Evolutionary conservation across 208 protist species (phyloP).

Genomic region (Leishmania tarentolae): DNA sequence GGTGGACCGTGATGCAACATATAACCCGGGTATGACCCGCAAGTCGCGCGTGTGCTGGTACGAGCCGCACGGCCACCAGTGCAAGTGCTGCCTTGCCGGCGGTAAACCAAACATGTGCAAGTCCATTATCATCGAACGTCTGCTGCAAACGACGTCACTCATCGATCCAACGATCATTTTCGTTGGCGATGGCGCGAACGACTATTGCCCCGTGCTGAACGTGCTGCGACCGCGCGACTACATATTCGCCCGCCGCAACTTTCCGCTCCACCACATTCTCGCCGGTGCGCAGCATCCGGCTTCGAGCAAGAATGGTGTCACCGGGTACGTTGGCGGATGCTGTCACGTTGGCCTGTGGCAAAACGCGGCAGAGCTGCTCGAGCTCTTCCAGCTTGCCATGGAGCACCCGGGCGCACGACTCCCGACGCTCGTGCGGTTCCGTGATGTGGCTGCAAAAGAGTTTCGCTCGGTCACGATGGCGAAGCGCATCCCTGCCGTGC

Average conservation of each 20-base stretch:
- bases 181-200: constrained; percentile 84
- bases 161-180: constrained; percentile 89
- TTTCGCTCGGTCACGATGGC: constrained; percentile 74
- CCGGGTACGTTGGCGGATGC: constrained; percentile 53
- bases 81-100: constrained; percentile 48
- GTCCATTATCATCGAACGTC: constrained; percentile 70
- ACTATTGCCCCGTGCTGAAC: constrained; percentile 85
- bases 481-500: constrained; percentile 58
- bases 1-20: constrained; percentile 45
- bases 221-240: constrained; percentile 79
- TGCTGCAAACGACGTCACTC: constrained; percentile 72
- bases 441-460: constrained; percentile 58
- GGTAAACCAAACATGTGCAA: constrained; percentile 89
- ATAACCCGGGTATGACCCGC: constrained; percentile 46
- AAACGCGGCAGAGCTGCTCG: constrained; percentile 62
- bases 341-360: constrained; percentile 78
- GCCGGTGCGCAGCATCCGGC: constrained; percentile 12
- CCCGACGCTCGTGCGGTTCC: constrained; percentile 80
- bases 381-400: constrained; percentile 57
- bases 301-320: neutral
- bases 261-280: constrained; percentile 61
- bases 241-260: constrained; percentile 72
- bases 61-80: constrained; percentile 72
- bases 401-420: constrained; percentile 48
- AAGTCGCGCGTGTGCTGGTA: constrained; percentile 77